Evolutionary conservation across 2,329 filamentous ascomycete species (phyloP), one percentile per base, ranked within the genome.

Genomic region (Pestalotiopsis sp.): DNA sequence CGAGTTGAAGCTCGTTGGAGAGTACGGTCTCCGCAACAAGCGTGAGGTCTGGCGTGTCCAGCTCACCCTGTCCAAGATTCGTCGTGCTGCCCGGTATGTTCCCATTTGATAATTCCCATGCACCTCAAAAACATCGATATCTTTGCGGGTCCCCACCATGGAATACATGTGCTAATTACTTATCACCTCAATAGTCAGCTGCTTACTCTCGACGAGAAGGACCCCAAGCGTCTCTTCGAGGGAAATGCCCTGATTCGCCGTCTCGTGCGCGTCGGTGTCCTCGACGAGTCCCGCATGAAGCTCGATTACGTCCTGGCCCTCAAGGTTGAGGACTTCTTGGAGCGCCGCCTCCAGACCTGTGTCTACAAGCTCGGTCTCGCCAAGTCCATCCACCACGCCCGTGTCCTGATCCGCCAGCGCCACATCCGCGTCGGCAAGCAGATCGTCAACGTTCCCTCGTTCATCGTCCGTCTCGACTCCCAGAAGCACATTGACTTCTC

Each of bases 401-500:
- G 96, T 94, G 96, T 99, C 82, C 91, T 99, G 80, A 99, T 99
- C 90, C 94, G 94, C 85, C 96, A 99, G 90, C 93, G 96, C 83
- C 96, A 99, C 90, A 99, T 99, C 88, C 96, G 95, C 83, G 96
- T 99, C 83, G 96, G 96, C 87, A 99, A 99, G 94, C 96, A 99
- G 90, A 98, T 99, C 84, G 96, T 99, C 90, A 99, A 99, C 87
- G 96, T 99, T 71, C 96, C 96, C 76, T 98, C 95, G 68, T 99
- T 97, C 92, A 92, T 99, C 84, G 96, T 99, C 85, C 96, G 96
- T 87, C 94, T 99, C 82, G 96, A 99, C 90, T 98, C 95, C 80
- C 96, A 99, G 92, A 99, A 99, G 94, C 96, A 99, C 92, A 98
- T 99, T 81, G 96, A 99, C 90, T 98, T 99, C 85, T 90, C 96